Percentiles rank a stretch among this genome's conserved stretches.
Conservation (phyloP, 2,329 filamentous ascomycete genomes). For the Eutypa lata region DNA sequence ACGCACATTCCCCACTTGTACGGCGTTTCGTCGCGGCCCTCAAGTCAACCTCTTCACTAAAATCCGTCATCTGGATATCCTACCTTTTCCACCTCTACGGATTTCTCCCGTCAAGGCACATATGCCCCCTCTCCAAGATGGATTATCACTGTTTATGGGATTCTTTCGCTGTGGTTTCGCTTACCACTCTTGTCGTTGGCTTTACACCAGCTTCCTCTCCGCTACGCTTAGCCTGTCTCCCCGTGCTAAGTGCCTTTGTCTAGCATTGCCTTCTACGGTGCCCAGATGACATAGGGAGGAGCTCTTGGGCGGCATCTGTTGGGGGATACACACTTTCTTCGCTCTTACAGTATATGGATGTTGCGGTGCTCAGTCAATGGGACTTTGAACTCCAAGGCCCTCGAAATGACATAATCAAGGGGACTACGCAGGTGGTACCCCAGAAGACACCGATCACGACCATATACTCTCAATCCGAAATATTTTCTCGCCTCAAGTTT, state of each 20-base stretch:
- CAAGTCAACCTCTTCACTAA: too few species aligned
- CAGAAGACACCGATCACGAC: neutral
- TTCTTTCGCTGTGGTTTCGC: neutral
- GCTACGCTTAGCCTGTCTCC: slow-evolving; percentile 3
- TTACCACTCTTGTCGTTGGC: neutral
- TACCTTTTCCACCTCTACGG: neutral
- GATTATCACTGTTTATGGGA: slow-evolving; percentile 1
- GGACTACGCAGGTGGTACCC: too few species aligned
- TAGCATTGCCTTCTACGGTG: slow-evolving; percentile 7
- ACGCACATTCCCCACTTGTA: too few species aligned
- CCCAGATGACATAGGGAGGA: slow-evolving; percentile 3
- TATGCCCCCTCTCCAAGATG: neutral
- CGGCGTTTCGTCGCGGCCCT: too few species aligned
- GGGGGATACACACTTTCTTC: slow-evolving; percentile 7
- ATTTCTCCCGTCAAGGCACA: neutral
- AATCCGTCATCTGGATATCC: neutral
- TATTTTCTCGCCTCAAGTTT: slow-evolving; percentile 4
- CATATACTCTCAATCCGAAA: neutral
- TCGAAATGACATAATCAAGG: neutral
- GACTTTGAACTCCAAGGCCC: slow-evolving; percentile 4
- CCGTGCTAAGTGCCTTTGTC: slow-evolving; percentile 2
- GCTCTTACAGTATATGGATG: slow-evolving; percentile 8
- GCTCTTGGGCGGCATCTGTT: slow-evolving; percentile 6
- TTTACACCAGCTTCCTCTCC: slow-evolving; percentile 3
- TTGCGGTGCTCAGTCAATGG: slow-evolving; percentile 6